Percentiles rank a stretch among this genome's conserved stretches.
These are phyloP conservation scores for Mucor indicus DNA, from an alignment of 371 early-diverging fungal species.

Conservation along the genomic window DNA sequence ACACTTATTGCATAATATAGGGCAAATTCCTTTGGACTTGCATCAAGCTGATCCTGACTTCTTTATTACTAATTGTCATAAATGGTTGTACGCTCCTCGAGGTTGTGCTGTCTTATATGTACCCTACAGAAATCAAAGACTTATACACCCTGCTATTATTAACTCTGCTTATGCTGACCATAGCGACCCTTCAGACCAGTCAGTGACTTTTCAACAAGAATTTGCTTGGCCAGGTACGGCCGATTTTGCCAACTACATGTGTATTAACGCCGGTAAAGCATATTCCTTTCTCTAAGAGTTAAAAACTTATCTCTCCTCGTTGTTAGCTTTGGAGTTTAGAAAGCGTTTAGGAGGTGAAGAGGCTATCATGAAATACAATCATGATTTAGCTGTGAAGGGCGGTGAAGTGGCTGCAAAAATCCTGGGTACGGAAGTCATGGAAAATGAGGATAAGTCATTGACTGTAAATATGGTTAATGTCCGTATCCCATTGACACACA, in stretches of 20 bases:
- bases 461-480: constrained; percentile 59
- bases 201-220: constrained; percentile 27
- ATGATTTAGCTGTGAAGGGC: constrained; percentile 55
- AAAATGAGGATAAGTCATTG: constrained; percentile 39
- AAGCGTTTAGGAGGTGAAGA: constrained; percentile 54
- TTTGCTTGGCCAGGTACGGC: constrained; percentile 40
- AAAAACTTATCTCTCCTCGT: too few species aligned
- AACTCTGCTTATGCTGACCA: constrained; percentile 40
- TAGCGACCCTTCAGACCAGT: constrained; percentile 10
- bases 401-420: constrained; percentile 55
- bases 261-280: constrained; percentile 39
- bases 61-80: constrained; percentile 70
- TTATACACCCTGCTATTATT: constrained; percentile 52
- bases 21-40: constrained; percentile 65
- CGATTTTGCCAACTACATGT: constrained; percentile 38
- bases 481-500: constrained; percentile 43
- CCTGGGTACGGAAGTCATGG: constrained; percentile 57
- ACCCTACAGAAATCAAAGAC: constrained; percentile 44
- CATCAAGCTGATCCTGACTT: constrained; percentile 58
- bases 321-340: constrained; percentile 47
- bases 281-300: too few species aligned
- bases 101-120: constrained; percentile 62
- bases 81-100: constrained; percentile 70
- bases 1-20: constrained; percentile 9
- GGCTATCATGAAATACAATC: constrained; percentile 52